Base-by-base conservation (phyloP, 495 filamentous ascomycete genomes). In the Hypoxylon fuscum region DNA sequence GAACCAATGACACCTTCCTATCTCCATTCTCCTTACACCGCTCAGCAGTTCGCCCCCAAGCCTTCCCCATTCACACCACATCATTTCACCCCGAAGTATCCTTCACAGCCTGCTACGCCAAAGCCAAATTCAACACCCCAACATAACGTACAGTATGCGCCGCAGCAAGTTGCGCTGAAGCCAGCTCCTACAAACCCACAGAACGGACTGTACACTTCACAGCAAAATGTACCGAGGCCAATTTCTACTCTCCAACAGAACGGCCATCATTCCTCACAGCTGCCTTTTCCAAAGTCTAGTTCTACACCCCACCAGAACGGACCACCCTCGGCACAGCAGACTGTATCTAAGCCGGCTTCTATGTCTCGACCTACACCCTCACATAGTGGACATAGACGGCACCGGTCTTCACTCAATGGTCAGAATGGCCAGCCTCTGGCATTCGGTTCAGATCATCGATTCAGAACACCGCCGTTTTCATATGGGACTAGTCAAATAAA, bases 31-130 rank as follows among this genome's bases (percentile, higher is more conserved):
- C 73, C 66, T 53, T 81, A 74, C 46, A 69, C 68, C 22, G 59
- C 65, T 51, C 79, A 79, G 40, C 77, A 68, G 62, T 77, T 77
- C 64, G 68, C 67, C 48, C 76, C 68, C 46, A 74, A 61, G 47
- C 34, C 68, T 25, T 31, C 56, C 10, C 38, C 56, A 14, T 67
- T 59, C 49, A 63, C 50, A 4, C 2, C 45, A 20, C 65, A 64
- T 11, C 71, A 70, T 23, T 72, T 63, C 23, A 34, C 56, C 4
- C 64, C 64, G 29, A 64, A 46, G 9, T 62, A 59, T 55, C 21
- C 53, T 60, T 23, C 54, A 23, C 40, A 62, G 55, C 18, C 14
- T 25, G 11, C 63, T 21, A n/a, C 34, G 29, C 37, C 59, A 43
- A 44, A 41, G 18, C 42, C 23, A n/a, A 18, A 29, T 41, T 21